Conservation (phyloP, 106 monocot genomes). For the Dioscorea zingiberensis region DNA sequence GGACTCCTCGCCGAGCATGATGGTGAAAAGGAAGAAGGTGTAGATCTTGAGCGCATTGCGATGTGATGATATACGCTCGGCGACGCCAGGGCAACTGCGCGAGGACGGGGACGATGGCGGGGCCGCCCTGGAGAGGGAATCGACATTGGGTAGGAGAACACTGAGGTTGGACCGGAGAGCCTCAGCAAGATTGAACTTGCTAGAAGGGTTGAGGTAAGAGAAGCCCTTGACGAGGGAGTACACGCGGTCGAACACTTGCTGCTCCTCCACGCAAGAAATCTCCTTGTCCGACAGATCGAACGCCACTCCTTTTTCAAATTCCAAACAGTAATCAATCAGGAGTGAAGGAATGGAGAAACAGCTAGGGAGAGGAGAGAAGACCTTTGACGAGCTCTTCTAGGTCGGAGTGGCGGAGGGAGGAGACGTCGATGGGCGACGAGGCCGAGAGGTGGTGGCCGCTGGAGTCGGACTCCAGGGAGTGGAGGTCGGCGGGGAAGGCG, state of each 20-base stretch:
- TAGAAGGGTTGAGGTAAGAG: conserved; percentile 27
- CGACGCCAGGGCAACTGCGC: not conserved
- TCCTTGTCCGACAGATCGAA: conserved; percentile 94
- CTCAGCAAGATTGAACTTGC: conserved; percentile 71
- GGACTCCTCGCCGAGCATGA: conserved; percentile 54
- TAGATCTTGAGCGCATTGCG: conserved; percentile 94
- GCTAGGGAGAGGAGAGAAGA: not conserved
- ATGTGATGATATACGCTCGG: conserved; percentile 45
- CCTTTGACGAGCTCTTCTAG: conserved; percentile 88
- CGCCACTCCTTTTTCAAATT: conserved; percentile 33
- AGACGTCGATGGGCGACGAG: conserved; percentile 24
- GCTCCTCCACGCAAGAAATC: conserved; percentile 84
- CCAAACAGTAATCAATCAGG: not conserved
- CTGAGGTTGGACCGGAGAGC: conserved; percentile 79
- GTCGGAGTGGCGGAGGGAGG: conserved; percentile 52
- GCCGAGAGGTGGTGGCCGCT: conserved; percentile 37
- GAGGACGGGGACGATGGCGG: conserved; percentile 1
- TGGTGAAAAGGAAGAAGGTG: conserved; percentile 74
- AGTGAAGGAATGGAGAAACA: not conserved
- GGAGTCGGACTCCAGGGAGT: conserved; percentile 46
- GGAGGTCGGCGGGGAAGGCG: conserved; percentile 61
- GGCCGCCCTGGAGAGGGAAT: conserved; percentile 54
- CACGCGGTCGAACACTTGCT: conserved; percentile 78
- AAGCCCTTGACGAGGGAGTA: conserved; percentile 75
- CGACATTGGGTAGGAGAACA: conserved; percentile 77